Evolutionary conservation across 129 eudicot genomes (phyloP), one percentile per base, ranked within the genome.

Genomic region (Chrysanthemum lavandulifolium): DNA sequence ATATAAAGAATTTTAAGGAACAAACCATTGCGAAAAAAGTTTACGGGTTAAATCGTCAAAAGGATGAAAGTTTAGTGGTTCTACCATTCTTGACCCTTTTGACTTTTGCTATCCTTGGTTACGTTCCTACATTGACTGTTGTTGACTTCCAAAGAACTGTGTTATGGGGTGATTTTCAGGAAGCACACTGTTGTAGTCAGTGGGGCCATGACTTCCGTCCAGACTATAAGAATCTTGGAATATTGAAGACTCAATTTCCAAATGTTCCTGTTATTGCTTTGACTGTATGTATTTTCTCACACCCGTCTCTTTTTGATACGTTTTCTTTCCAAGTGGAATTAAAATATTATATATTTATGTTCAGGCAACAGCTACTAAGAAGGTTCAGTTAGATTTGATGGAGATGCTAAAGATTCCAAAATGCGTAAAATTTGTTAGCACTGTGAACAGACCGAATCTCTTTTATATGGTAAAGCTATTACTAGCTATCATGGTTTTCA

Each of bases 171-270:
- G 9, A 54, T 45, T 73, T 86, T 58, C 86, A 95, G 97, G 99
- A 95, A 82, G 99, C 99, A 50, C 99, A 95, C 78, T 95, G 99
- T 67, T 95, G 97, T 82, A 95, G 99, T 78, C 97, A 95, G 76
- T 95, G 99, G 99, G 99, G 99, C 61, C 99, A 95, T 83, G 97
- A 95, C 84, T 95, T 95, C 55, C 99, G 97, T 81, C 99, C 97
- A 75, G 99, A 95, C 75, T 95, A 95, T 87, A 88, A 87, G 86
- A 95, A 91, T 79, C 97, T 95, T 76, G 96, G 99, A 76, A 95
- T 95, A 68, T 78, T 95, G 81, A 95, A 95, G 96, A 95, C 93
- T 69, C 99, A 95, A 73, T 95, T 95, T 78, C 99, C 97, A 52
- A 76, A 83, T 78, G 88, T 95, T 76, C 99, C 99, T 64, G 61